Base-by-base conservation (phyloP, 1,284 basidiomycete genomes). In the Trichosporon ovoides region DNA sequence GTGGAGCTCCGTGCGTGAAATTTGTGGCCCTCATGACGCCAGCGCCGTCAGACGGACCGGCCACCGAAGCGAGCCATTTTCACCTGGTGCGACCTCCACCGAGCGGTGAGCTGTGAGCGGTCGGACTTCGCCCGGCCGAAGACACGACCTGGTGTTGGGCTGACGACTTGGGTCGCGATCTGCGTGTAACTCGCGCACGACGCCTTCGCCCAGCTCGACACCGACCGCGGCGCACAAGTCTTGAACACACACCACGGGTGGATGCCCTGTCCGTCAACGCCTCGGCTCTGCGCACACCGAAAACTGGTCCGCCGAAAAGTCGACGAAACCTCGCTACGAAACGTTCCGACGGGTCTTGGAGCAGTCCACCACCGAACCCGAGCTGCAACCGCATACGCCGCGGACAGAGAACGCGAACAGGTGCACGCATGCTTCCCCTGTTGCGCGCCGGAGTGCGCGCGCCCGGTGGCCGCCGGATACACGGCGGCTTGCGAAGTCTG, bases 51-150 rank as follows among this genome's bases (percentile, higher is more conserved):
- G 10, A 48, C 13, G 43, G 43, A 48, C 43, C 43, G 43, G 28
- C 28, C 43, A 24, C 43, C 43, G 43, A 48, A 38, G 37, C 37
- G 37, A 16, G 18, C 35, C 35, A 37, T 12, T 22, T 22, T 46
- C 10, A 28, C 40, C 40, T 7, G 13, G 24, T 13, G 20, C 18
- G 4, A 22, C 40, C 40, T 46, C 40, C 40, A 46, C 40, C 14
- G 16, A 3, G 24, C n/a, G 22, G 22, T 20, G 22, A 22, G 28
- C 22, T 48, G 22, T 16, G 43, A 24, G 28, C 43, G 43, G 43
- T 48, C 43, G 43, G 43, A 48, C 43, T 48, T 16, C n/a, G 14
- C 43, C 43, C 43, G 43, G 43, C 43, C 43, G 43, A 48, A 48
- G 28, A 48, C 43, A 48, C 24, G 12, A 48, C 24, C 43, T 48